phyloP scores from a whole-genome alignment of 108 stramenopile species.

The Skeletonema costatum region DNA sequence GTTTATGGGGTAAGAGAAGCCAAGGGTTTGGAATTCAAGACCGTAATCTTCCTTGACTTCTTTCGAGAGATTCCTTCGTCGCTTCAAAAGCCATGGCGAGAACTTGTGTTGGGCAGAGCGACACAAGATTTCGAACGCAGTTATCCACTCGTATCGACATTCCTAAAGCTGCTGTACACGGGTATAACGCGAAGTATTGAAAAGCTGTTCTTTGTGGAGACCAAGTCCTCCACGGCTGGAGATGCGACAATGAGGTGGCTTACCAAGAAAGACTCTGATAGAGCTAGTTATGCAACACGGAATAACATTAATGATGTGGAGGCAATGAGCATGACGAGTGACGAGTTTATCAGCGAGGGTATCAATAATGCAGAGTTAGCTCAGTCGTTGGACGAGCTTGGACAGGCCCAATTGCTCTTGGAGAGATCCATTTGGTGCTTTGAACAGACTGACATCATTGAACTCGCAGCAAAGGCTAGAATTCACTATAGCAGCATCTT shows the following conservation, averaged over 20 bases:
- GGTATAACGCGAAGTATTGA: slow-evolving; percentile 52
- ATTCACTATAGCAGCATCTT: slow-evolving; percentile 36
- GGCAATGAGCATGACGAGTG: background rate
- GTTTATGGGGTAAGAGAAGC: slow-evolving; percentile 49
- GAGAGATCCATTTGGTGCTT: slow-evolving; percentile 34
- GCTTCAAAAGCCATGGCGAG: slow-evolving; percentile 45
- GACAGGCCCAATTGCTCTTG: background rate
- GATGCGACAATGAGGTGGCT: slow-evolving; percentile 34
- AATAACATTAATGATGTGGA: slow-evolving; percentile 31
- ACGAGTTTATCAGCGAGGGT: slow-evolving; percentile 34
- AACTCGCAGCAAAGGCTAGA: slow-evolving; percentile 33
- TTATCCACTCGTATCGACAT: slow-evolving; percentile 41
- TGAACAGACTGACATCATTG: background rate
- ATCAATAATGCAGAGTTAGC: slow-evolving; percentile 33
- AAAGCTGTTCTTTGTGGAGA: slow-evolving; percentile 55
- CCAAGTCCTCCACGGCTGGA: slow-evolving; percentile 25
- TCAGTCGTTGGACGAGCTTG: slow-evolving; percentile 5
- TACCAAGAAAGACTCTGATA: background rate
- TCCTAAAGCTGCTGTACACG: slow-evolving; percentile 58
- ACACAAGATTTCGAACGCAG: background rate
- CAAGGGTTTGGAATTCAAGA: slow-evolving; percentile 56
- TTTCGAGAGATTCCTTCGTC: slow-evolving; percentile 28
- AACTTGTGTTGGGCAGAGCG: slow-evolving; percentile 33
- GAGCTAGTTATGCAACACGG: slow-evolving; percentile 19
- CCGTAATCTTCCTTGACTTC: slow-evolving; percentile 56